Base-by-base conservation (phyloP, 2,329 filamentous ascomycete species). In the Diaporthe destruens region DNA sequence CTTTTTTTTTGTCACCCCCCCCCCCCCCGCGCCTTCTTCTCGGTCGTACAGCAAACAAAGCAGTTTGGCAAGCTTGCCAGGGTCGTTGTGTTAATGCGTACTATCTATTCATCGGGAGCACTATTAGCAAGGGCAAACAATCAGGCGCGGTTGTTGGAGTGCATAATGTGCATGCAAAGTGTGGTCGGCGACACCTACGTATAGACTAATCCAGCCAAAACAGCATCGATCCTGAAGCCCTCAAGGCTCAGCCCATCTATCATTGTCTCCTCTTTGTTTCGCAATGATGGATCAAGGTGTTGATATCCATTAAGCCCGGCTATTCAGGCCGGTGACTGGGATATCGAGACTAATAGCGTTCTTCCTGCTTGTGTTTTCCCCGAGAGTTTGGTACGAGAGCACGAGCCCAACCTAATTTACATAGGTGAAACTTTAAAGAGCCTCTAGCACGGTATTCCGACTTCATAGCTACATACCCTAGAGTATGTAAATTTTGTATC, bases 391-490 rank as follows among this genome's bases (percentile, higher is more conserved):
- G 39, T 47, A 63, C 9, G 59, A 63, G 11, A 63, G 42, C 11
- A 42, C 59, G 0, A 42, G 59, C 1, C 59, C 59, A 16, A 49
- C 42, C 8, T 63, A 63, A 11, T 63, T 63, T 23, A 23, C 59
- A 42, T 42, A 49, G 16, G 57, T 63, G n/a, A 63, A 47, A 34
- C n/a, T n/a, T n/a, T n/a, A n/a, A n/a, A n/a, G 57, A 42, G 18
- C 57, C 49, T 2, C 20, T 32, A 9, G 59, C 25, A 18, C 0
- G 59, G 42, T 6, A 42, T 63, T 11, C 59, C 59, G 16, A 63
- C 59, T 18, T 63, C 59, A 7, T 42, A 63, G 42, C 42, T 61
- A 4, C 29, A 29, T 29, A 29, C 29, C 29, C 29, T 29, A 29
- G 29, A 29, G 29, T n/a, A n/a, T n/a, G n/a, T n/a, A n/a, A 25